phyloP scores from a whole-genome alignment of 2,329 filamentous ascomycete genomes.

The Penicillium sp. region DNA sequence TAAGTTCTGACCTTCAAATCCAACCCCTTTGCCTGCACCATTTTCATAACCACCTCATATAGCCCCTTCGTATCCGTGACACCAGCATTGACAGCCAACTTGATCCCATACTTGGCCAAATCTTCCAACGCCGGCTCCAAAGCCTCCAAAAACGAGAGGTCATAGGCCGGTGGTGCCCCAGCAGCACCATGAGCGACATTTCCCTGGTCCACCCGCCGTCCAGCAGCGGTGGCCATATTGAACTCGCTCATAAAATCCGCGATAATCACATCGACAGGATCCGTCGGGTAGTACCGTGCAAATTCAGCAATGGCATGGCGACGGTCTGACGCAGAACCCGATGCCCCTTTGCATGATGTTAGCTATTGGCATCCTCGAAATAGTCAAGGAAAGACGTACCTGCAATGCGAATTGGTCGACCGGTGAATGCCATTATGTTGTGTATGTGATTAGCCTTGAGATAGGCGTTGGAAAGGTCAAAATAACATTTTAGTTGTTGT shows the following conservation, averaged over 20 bases:
- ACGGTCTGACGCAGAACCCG: slow-evolving; percentile 54
- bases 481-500: neutral
- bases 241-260: slow-evolving; percentile 57
- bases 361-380: slow-evolving; percentile 6
- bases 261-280: slow-evolving; percentile 56
- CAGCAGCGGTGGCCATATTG: slow-evolving; percentile 57
- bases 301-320: slow-evolving; percentile 54
- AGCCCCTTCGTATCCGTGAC: slow-evolving; percentile 51
- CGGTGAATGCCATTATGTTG: slow-evolving; percentile 27
- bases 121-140: slow-evolving; percentile 49
- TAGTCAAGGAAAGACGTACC: slow-evolving; percentile 18
- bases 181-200: slow-evolving; percentile 15
- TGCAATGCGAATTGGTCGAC: slow-evolving; percentile 33
- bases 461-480: neutral
- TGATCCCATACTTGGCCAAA: slow-evolving; percentile 50
- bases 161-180: slow-evolving; percentile 52
- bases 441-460: neutral
- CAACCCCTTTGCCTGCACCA: slow-evolving; percentile 48
- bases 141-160: slow-evolving; percentile 60
- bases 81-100: slow-evolving; percentile 54
- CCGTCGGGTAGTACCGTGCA: slow-evolving; percentile 44
- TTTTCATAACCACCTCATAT: slow-evolving; percentile 46
- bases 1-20: slow-evolving; percentile 43
- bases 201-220: slow-evolving; percentile 47
- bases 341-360: slow-evolving; percentile 41